Percentiles rank a stretch among this genome's conserved stretches.
Conservation (phyloP, 345 rosid species). For the Cardamine occulta region DNA sequence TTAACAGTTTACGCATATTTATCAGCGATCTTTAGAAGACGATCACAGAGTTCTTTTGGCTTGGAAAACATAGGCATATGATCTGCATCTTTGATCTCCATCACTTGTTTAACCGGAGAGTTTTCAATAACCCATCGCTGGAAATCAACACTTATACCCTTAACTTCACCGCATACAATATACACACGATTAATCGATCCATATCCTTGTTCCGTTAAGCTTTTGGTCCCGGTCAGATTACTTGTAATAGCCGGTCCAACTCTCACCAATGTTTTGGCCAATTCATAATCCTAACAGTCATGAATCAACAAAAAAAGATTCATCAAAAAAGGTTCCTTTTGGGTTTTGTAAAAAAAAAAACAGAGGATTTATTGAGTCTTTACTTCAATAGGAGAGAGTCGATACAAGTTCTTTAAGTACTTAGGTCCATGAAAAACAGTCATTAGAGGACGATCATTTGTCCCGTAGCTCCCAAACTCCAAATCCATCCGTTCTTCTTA, state of each 20-base stretch:
- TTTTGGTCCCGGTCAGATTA: slow-evolving; percentile 33
- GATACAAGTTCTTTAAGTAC: slow-evolving; percentile 33
- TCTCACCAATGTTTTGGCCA: slow-evolving; percentile 46
- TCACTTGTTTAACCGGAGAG: slow-evolving; percentile 46
- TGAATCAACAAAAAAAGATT: not conserved
- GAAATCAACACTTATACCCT: slow-evolving; percentile 13
- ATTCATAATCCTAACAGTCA: slow-evolving; percentile 45
- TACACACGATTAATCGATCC: slow-evolving; percentile 45
- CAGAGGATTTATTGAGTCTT: not conserved
- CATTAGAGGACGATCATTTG: slow-evolving; percentile 28
- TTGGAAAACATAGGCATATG: slow-evolving; percentile 57
- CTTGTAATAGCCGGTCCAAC: slow-evolving; percentile 41
- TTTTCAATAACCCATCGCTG: slow-evolving; percentile 50
- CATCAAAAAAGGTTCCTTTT: not conserved
- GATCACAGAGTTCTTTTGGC: slow-evolving; percentile 45
- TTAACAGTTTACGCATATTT: slow-evolving; percentile 32
- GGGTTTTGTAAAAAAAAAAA: not conserved
- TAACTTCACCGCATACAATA: slow-evolving; percentile 45
- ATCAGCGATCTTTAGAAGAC: slow-evolving; percentile 37
- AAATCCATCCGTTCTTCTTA: slow-evolving; percentile 23
- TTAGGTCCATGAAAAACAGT: slow-evolving; percentile 8
- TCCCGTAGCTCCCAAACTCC: slow-evolving; percentile 21
- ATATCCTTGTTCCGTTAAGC: slow-evolving; percentile 45
- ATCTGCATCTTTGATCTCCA: slow-evolving; percentile 48
- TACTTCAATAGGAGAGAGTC: slow-evolving; percentile 38